phyloP scores from a whole-genome alignment of 2,329 filamentous ascomycete genomes.

The Anisogramma anomala region DNA sequence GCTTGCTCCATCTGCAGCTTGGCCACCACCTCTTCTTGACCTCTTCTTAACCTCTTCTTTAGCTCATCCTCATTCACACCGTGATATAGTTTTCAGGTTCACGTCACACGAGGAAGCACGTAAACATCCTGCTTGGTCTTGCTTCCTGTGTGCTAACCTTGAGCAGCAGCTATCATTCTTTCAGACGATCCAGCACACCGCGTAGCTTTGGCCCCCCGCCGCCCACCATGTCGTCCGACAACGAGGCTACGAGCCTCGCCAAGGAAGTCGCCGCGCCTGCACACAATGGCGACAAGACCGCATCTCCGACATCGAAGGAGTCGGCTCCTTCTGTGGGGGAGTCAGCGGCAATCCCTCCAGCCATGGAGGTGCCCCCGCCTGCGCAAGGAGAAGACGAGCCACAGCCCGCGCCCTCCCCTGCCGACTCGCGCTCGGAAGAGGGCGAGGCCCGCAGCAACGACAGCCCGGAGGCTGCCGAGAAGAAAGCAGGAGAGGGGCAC shows the following conservation, averaged over 20 bases:
- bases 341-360: background rate
- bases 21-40: too few relatives aligned
- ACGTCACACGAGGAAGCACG: slow-evolving; percentile 7
- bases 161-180: slow-evolving; percentile 4
- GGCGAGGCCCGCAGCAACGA: slow-evolving; percentile 12
- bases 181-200: background rate
- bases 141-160: slow-evolving; percentile 10
- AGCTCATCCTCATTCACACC: slow-evolving; percentile 1
- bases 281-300: background rate
- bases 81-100: slow-evolving; percentile 12
- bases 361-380: background rate
- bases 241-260: slow-evolving; percentile 5
- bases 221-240: slow-evolving; percentile 10
- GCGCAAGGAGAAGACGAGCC: slow-evolving; percentile 5
- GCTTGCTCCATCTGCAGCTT: too few relatives aligned
- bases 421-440: slow-evolving; percentile 11
- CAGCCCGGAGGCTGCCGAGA: background rate
- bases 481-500: background rate
- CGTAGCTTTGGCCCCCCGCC: background rate
- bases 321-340: background rate
- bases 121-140: slow-evolving; percentile 9
- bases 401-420: slow-evolving; percentile 4
- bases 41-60: too few relatives aligned
- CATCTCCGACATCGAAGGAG: background rate
- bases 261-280: background rate